A percentile compares a stretch with the other conserved stretches of the same genome.
Evolutionary conservation across 164 flowering plant species (phyloP).

Genomic region (Kalanchoe fedtschenkoi): DNA sequence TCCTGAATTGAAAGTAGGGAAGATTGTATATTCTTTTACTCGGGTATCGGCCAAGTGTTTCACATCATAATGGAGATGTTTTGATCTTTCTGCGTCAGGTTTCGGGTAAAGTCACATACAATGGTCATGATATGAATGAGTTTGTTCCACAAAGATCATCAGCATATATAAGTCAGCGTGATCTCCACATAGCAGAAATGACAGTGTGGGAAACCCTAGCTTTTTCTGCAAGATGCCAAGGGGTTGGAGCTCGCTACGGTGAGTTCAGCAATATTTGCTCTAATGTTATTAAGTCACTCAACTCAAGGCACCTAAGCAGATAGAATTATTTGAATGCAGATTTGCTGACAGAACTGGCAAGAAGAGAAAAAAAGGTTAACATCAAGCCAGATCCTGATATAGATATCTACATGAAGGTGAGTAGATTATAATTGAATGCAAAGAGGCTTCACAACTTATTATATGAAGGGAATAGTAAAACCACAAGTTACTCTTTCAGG

Average conservation of each 20-base stretch:
- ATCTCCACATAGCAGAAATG: constrained; percentile 25
- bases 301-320: too few relatives aligned
- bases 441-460: neutral
- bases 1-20: constrained; percentile 28
- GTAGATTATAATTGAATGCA: neutral
- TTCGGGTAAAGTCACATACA: constrained; percentile 23
- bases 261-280: neutral
- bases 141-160: constrained; percentile 26
- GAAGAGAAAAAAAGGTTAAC: constrained; percentile 41
- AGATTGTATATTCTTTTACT: neutral
- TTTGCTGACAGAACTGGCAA: constrained; percentile 36
- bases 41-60: too few relatives aligned
- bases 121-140: constrained; percentile 25
- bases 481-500: constrained; percentile 26
- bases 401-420: constrained; percentile 47
- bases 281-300: too few relatives aligned
- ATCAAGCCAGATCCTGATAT: constrained; percentile 54
- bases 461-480: neutral
- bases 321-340: constrained; percentile 18
- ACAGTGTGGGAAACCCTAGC: constrained; percentile 31
- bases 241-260: constrained; percentile 29
- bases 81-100: constrained; percentile 16
- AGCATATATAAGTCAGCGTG: constrained; percentile 28
- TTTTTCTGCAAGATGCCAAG: constrained; percentile 31
- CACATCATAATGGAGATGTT: too few relatives aligned